phyloP scores from a whole-genome alignment of 495 filamentous ascomycete species.

The Opeltia flavorubescens region DNA sequence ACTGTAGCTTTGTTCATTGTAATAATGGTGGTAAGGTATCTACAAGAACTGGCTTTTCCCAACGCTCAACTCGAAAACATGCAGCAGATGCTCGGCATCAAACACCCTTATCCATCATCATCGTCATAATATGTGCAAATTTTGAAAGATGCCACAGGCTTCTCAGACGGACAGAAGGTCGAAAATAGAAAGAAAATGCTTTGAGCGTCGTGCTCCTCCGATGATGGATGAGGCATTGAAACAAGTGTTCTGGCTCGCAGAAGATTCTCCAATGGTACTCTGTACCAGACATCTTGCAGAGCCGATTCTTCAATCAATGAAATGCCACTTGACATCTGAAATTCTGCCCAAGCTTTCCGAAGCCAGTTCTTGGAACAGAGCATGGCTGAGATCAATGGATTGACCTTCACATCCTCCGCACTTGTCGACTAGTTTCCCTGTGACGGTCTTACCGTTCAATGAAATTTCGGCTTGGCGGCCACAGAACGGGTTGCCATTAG shows the following conservation, averaged over 20 bases:
- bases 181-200: too few relatives aligned
- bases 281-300: too few relatives aligned
- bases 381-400: conserved; percentile 33
- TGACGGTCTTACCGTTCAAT: conserved; percentile 34
- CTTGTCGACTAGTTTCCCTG: conserved; percentile 53
- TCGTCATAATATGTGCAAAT: neutral
- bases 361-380: conserved; percentile 26
- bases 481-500: conserved; percentile 45
- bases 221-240: too few relatives aligned
- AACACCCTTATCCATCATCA: neutral
- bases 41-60: neutral
- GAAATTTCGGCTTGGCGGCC: conserved; percentile 50
- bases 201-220: too few relatives aligned
- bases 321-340: conserved; percentile 13
- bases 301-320: conserved; percentile 5
- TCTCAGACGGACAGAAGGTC: neutral
- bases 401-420: conserved; percentile 48
- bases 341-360: neutral
- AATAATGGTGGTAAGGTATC: too few relatives aligned
- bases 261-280: too few relatives aligned
- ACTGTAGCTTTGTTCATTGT: too few relatives aligned
- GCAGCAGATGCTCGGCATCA: too few relatives aligned
- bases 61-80: neutral
- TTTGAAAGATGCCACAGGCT: neutral
- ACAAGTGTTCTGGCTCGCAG: too few relatives aligned